These are phyloP conservation scores for Pisolithus tinctorius DNA, from an alignment of 768 basidiomycete species.

Conservation along the genomic window DNA sequence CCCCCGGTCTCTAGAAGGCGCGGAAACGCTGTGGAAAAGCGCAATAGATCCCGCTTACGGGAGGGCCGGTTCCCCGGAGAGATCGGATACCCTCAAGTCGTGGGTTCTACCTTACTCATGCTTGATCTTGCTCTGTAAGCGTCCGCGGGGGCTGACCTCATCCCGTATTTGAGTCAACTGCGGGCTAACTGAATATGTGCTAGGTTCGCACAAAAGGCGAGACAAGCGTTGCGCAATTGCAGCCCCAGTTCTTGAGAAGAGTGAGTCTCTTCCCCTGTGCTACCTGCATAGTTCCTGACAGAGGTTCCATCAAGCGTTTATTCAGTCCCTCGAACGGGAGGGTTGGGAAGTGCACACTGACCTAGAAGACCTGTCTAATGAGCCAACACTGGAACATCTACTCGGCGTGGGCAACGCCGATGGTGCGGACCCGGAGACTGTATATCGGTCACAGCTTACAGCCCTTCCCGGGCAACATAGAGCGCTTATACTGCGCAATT, in stretches of 20 bases:
- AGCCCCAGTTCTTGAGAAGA: conserved; percentile 75
- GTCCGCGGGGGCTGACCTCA: neutral
- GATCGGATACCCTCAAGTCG: conserved; percentile 47
- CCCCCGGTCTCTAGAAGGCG: conserved; percentile 54
- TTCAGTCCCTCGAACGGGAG: conserved; percentile 51
- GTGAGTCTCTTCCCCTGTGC: conserved; percentile 32
- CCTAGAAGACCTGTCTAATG: conserved; percentile 48
- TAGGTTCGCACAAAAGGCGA: conserved; percentile 89
- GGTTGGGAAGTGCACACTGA: conserved; percentile 77
- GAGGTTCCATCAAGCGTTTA: conserved; percentile 42
- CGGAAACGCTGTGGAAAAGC: conserved; percentile 59
- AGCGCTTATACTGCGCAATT: conserved; percentile 79
- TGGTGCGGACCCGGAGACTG: conserved; percentile 41
- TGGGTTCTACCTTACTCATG: conserved; percentile 88
- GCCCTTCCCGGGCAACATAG: conserved; percentile 49
- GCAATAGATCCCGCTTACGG: conserved; percentile 55
- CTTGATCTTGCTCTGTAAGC: conserved; percentile 83
- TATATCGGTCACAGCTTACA: conserved; percentile 41
- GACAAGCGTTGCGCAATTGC: conserved; percentile 90
- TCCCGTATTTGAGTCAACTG: neutral
- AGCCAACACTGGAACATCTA: conserved; percentile 21
- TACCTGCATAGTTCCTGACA: conserved; percentile 6
- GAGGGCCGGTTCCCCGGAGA: conserved; percentile 37
- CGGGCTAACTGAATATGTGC: neutral
- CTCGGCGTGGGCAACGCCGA: neutral